Evolutionary conservation across 2,329 filamentous ascomycete species (phyloP), one percentile per base, ranked within the genome.

Genomic region (Sporothrix luriei): DNA sequence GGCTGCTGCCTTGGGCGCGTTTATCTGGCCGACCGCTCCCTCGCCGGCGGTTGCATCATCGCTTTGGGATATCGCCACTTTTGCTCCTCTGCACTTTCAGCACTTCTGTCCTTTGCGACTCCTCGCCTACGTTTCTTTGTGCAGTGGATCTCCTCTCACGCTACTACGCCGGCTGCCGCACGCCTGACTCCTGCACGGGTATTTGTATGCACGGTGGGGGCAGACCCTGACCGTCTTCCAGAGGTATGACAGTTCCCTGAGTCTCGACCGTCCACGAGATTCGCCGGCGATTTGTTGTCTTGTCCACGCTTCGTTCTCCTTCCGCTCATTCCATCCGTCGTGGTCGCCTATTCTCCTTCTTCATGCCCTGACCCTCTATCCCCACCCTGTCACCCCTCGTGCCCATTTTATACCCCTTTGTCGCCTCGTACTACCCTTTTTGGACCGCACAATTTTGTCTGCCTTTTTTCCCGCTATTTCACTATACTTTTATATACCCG

Each of bases 1-100:
- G n/a, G 67, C 38, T 68, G 66, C n/a, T 68, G 66, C 52, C 52
- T 68, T 57, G 54, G 40, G 62, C 49, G 64, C 16, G n/a, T 19
- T 66, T 40, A n/a, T 9, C 24, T 9, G 9, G 49, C 29, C 9
- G 61, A 49, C 21, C 43, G 64, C 64, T 66, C 29, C 33, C 62
- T 49, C 14, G 48, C 62, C 43, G 51, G 52, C 54, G 43, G 57
- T 68, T 68, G 52, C 48, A 54, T 66, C 64, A 54, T 66, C 29
- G 64, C 40, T 55, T 48, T 38, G 49, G 33, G 51, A 46, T 29
- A 67, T 67, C 49, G 65, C 65, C 65, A 55, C 65, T 46, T 46
- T 46, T 67, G n/a, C 57, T 62, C 26, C 64, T 62, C 52, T 16
- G 46, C 33, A 21, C 54, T 43, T 69, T 62, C 52, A 16, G 46